Base-by-base conservation (phyloP, 2,329 filamentous ascomycete species). In the Escovopsis sp. region DNA sequence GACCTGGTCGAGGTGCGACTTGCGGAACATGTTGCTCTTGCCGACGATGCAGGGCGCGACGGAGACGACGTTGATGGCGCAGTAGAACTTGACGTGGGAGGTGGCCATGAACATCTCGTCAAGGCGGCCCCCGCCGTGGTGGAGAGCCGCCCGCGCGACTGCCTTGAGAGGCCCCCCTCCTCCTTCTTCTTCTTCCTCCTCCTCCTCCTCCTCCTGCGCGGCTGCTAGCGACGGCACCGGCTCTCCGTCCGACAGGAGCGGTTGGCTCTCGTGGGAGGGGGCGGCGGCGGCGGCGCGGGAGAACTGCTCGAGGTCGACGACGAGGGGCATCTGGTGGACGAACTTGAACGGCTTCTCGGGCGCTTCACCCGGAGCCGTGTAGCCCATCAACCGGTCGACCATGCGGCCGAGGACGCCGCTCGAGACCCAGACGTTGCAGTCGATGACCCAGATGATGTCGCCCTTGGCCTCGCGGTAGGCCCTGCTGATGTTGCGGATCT, bases 11-110 rank as follows among this genome's bases (percentile, higher is more conserved):
- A 98, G 76, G 53, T 98, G 89, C 0, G 85, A 84, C 47, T 83
- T 84, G 45, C 91, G 83, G 63, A 96, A 98, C 88, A 98, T 96
- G 64, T 93, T 96, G 54, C 86, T 94, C 65, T 98, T 98, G 39
- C 91, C 91, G 16, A 96, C 81, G 44, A 94, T 82, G 61, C 91
- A 98, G 8, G 93, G 91, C 0, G 91, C 91, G 40, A 96, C 65
- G 4, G 83, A 73, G 13, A 95, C 85, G 0, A 85, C 84, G 62
- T 96, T 96, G 71, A 98, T 98, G 46, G 89, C 91, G 8, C 81
- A 82, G 65, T 98, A 98, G 69, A 98, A 96, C 57, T 98, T 98
- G 51, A 87, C 86, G 59, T 98, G 91, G 0, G 86, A 78, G 0
- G 87, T 91, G 1, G 86, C 81, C 72, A 98, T 83, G 65, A 96